These are phyloP conservation scores for Hyaloscypha variabilis DNA, from an alignment of 495 filamentous ascomycete species.

Conservation along the genomic window DNA sequence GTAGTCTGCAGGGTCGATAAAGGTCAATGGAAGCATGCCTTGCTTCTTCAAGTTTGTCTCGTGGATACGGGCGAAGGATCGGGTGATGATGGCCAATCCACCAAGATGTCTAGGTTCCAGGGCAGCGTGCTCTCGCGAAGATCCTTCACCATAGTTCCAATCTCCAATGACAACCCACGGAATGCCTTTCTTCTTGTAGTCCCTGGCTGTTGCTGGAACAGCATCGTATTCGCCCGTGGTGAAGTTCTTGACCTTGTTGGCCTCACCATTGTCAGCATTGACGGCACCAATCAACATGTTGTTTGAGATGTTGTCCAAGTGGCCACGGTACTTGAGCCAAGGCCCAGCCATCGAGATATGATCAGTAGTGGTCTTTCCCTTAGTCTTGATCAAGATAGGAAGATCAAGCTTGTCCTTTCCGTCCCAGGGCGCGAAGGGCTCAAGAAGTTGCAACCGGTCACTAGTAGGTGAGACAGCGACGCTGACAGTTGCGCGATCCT, in stretches of 20 bases:
- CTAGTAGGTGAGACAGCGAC: conserved; percentile 88
- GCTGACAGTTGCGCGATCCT: conserved; percentile 67
- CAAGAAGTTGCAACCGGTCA: conserved; percentile 92
- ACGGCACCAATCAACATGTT: conserved; percentile 99
- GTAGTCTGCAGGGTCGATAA: conserved; percentile 93
- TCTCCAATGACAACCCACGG: conserved; percentile 98
- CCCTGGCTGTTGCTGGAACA: conserved; percentile 92
- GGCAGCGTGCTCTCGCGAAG: conserved; percentile 96
- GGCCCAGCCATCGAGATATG: conserved; percentile 99
- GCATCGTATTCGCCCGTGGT: conserved; percentile 81
- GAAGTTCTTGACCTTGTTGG: conserved; percentile 96
- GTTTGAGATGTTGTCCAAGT: conserved; percentile 99
- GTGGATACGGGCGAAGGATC: conserved; percentile 98
- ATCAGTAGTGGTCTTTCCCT: conserved; percentile 99
- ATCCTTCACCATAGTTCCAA: conserved; percentile 99
- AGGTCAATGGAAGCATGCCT: conserved; percentile 98
- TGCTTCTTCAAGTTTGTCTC: conserved; percentile 99
- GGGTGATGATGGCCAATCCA: conserved; percentile 94
- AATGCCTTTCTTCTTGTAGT: conserved; percentile 96
- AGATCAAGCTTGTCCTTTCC: conserved; percentile 88
- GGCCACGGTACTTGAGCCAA: conserved; percentile 99
- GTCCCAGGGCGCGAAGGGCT: conserved; percentile 86
- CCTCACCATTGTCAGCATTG: conserved; percentile 94
- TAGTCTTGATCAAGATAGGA: conserved; percentile 95
- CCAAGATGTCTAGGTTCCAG: conserved; percentile 97